A percentile compares a stretch with the other conserved stretches of the same genome.
These are phyloP conservation scores for Piedraia hortae DNA, from an alignment of 2,329 filamentous ascomycete species.

Conservation along the genomic window DNA sequence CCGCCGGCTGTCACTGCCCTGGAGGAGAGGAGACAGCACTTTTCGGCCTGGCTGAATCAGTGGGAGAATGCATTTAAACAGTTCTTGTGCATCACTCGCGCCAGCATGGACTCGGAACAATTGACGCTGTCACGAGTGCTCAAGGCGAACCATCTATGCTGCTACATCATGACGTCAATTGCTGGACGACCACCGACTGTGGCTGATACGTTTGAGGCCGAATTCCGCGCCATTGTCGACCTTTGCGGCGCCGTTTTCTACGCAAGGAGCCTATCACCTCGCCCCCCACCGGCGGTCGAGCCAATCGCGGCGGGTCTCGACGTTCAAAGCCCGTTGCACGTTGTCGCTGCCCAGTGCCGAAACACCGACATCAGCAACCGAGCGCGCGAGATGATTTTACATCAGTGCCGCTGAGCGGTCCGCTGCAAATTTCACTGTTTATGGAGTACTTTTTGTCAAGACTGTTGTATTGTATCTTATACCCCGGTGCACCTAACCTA, in stretches of 20 bases:
- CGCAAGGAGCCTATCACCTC: conserved; percentile 1
- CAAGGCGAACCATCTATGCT: conserved; percentile 11
- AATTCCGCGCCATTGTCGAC: conserved; percentile 10
- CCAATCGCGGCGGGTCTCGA: conserved; percentile 4
- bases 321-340: conserved; percentile 7
- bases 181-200: conserved; percentile 3
- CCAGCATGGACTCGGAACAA: conserved; percentile 7
- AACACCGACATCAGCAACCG: no score
- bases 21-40: conserved; percentile 4
- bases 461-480: no score
- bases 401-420: no score
- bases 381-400: no score
- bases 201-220: conserved; percentile 6
- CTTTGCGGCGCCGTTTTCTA: conserved; percentile 7
- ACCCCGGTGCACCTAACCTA: no score
- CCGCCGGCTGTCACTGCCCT: neutral
- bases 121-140: conserved; percentile 9
- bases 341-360: conserved; percentile 7
- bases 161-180: conserved; percentile 9
- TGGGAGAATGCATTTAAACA: conserved; percentile 11
- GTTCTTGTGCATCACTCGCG: conserved; percentile 8
- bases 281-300: conserved; percentile 2
- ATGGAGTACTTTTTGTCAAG: no score
- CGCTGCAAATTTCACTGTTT: no score
- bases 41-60: conserved; percentile 9